Percentiles rank a stretch among this genome's conserved stretches.
phyloP scores from a whole-genome alignment of 1,284 basidiomycete species.

The Stereum hirsutum region DNA sequence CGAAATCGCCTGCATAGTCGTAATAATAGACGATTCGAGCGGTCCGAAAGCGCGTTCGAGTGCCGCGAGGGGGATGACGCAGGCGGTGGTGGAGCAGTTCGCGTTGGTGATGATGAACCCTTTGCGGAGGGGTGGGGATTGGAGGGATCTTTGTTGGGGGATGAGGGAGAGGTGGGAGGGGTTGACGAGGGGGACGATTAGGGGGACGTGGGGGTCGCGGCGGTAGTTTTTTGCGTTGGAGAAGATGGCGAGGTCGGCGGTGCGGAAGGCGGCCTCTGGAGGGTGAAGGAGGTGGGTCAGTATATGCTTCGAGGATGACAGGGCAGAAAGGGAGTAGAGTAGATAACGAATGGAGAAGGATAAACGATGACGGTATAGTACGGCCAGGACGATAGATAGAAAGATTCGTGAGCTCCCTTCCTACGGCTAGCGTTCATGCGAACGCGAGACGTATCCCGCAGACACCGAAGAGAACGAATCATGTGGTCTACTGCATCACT shows the following conservation, averaged over 20 bases:
- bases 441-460: too few species aligned
- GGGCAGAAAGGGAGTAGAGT: too few species aligned
- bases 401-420: too few species aligned
- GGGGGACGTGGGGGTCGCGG: conserved; percentile 89
- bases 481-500: too few species aligned
- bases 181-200: conserved; percentile 97
- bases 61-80: conserved; percentile 88
- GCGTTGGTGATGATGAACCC: conserved; percentile 99
- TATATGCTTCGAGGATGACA: too few species aligned
- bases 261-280: conserved; percentile 80
- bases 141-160: conserved; percentile 68
- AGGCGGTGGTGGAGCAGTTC: conserved; percentile 95
- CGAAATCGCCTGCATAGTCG: conserved; percentile 97
- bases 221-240: conserved; percentile 98
- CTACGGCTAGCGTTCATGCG: too few species aligned
- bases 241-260: conserved; percentile 88
- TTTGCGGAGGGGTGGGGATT: conserved; percentile 64
- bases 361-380: too few species aligned
- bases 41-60: conserved; percentile 92
- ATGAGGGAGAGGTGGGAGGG: conserved; percentile 82
- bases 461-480: too few species aligned
- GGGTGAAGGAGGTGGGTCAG: conserved; percentile 2
- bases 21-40: conserved; percentile 83
- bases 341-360: too few species aligned
- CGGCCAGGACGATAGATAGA: too few species aligned